A percentile compares a stretch with the other conserved stretches of the same genome.
These are phyloP conservation scores for Ciborinia camelliae DNA, from an alignment of 2,329 filamentous ascomycete genomes.

Conservation along the genomic window DNA sequence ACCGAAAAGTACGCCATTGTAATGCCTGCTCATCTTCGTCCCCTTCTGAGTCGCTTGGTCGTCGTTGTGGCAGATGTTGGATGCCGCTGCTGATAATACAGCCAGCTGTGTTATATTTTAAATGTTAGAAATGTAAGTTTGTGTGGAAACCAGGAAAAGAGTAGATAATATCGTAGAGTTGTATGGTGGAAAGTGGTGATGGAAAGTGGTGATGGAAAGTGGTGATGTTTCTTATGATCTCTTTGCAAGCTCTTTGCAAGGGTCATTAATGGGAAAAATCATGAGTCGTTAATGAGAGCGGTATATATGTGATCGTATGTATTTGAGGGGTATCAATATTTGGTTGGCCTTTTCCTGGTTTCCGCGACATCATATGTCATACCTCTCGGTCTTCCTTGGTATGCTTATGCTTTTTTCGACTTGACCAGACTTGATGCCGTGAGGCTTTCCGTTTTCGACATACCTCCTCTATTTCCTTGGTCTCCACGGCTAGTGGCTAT, in stretches of 20 bases:
- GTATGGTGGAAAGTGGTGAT: background rate
- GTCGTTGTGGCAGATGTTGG: slow-evolving; percentile 13
- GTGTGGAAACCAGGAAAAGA: slow-evolving; percentile 12
- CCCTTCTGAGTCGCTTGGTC: slow-evolving; percentile 16
- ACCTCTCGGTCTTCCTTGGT: slow-evolving; percentile 11
- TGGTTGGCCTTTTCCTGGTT: slow-evolving; percentile 12
- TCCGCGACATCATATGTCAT: slow-evolving; percentile 8
- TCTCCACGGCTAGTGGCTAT: slow-evolving; percentile 22
- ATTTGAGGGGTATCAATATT: slow-evolving; percentile 11
- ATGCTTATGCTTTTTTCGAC: slow-evolving; percentile 14
- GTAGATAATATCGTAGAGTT: slow-evolving; percentile 3
- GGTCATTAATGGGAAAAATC: slow-evolving; percentile 14
- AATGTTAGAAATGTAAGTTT: background rate
- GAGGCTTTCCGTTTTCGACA: slow-evolving; percentile 15
- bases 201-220: background rate
- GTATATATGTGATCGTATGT: slow-evolving; percentile 10
- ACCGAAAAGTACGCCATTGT: slow-evolving; percentile 15
- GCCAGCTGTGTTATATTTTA: slow-evolving; percentile 11
- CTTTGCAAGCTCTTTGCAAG: slow-evolving; percentile 16
- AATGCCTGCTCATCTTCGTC: slow-evolving; percentile 19
- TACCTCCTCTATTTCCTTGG: slow-evolving; percentile 16
- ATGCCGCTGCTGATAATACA: slow-evolving; percentile 11
- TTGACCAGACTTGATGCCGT: slow-evolving; percentile 15
- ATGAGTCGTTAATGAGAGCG: slow-evolving; percentile 12
- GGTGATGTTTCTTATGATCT: slow-evolving; percentile 13